Base-by-base conservation (phyloP, 2,329 filamentous ascomycete species). In the Sordariomycetes sp. region DNA sequence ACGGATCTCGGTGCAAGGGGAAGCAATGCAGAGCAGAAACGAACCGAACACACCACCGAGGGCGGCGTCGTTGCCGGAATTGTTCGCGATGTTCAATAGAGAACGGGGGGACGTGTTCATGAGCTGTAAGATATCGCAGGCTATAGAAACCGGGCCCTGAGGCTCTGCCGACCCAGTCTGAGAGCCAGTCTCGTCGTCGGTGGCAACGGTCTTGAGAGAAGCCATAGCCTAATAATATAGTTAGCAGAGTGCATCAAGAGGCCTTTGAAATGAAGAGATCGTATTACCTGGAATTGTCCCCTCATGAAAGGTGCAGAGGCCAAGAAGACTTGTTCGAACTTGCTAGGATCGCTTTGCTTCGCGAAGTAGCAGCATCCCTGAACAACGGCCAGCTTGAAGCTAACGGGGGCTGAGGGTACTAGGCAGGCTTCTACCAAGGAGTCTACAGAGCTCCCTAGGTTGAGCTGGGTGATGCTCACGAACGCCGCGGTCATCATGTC, bases 401-500 rank as follows among this genome's bases (percentile, higher is more conserved):
- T 75, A 56, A 75, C 70, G 10, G 84, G 82, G 1, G 83, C 73
- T 57, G 72, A 75, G n/a, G 76, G 68, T 39, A 77, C 72, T 53
- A 86, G 74, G 61, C 84, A 86, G 10, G 72, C 70, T 53, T 79
- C 75, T 3, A 78, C 73, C 15, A 87, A 73, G 24, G 74, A 76
- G 51, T 81, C 79, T 54, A 83, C 73, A 59, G 76, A 79, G 56
- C 74, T 73, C 54, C 84, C 80, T 57, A 82, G 76, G 63, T 80
- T 82, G 39, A 87, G 70, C 62, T 86, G 78, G 13, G 79, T 74
- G 48, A 87, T 70, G 65, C 80, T 83, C 58, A 87, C 82, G 65
- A 87, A 85, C 3, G 83, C 78, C 42, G 81, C 81, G 17, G 83
- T 85, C 69, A 85, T 82, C 64, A 86, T 74, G 59, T 84, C 78